phyloP scores from a whole-genome alignment of 768 basidiomycete genomes.

The Hericium erinaceus region DNA sequence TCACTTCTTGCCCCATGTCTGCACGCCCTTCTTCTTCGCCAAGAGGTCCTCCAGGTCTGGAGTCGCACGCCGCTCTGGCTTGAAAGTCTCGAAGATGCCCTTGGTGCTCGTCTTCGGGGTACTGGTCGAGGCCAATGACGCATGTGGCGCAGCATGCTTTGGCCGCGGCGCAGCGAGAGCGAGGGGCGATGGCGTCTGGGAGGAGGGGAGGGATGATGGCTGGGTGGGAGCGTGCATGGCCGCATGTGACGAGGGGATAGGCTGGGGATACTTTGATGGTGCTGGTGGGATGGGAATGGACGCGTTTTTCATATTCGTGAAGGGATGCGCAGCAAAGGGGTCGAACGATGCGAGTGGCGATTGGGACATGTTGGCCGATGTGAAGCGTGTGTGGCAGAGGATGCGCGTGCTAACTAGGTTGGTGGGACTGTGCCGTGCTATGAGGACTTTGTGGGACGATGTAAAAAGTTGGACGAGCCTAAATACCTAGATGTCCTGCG shows the following conservation, averaged over 20 bases:
- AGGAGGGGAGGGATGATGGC: conserved; percentile 10
- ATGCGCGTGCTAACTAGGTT: background rate
- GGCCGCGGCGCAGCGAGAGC: conserved; percentile 4
- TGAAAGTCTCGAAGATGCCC: conserved; percentile 42
- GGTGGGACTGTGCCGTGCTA: background rate
- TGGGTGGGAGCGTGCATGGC: conserved; percentile 4
- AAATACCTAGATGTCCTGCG: conserved; percentile 7
- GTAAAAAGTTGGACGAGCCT: background rate
- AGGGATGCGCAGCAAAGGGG: conserved; percentile 50
- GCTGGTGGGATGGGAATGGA: conserved; percentile 30
- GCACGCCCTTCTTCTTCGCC: conserved; percentile 26
- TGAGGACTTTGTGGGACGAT: background rate
- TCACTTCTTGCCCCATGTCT: conserved; percentile 16
- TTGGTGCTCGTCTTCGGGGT: background rate
- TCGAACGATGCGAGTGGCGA: conserved; percentile 37
- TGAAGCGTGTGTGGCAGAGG: background rate
- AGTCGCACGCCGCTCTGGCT: conserved; percentile 38
- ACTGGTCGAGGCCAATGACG: background rate
- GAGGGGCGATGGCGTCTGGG: conserved; percentile 7
- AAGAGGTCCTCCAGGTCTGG: conserved; percentile 43
- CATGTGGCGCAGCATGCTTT: background rate
- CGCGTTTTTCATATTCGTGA: conserved; percentile 33
- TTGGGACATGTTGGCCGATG: conserved; percentile 17
- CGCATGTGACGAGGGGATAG: conserved; percentile 26
- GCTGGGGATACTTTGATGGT: conserved; percentile 40